Conservation (phyloP, 176 grass and related monocot genomes). For the Paspalum notatum region DNA sequence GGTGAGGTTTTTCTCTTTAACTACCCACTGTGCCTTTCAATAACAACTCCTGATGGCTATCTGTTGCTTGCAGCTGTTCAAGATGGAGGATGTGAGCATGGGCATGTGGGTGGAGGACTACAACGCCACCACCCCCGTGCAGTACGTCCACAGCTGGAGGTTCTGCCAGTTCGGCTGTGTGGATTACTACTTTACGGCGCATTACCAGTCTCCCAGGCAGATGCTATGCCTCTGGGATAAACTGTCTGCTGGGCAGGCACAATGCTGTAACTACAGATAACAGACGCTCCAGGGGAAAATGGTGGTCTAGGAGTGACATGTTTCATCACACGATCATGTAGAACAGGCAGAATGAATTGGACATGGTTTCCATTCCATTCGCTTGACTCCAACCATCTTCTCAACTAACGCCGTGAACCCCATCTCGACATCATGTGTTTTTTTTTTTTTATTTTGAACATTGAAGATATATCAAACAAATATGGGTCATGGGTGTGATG, state of each 20-base stretch:
- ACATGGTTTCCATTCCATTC: neutral
- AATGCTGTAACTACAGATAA: constrained; percentile 87
- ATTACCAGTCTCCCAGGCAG: constrained; percentile 94
- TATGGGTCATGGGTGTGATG: neutral
- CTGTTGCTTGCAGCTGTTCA: constrained; percentile 66
- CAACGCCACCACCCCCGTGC: constrained; percentile 53
- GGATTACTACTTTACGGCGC: constrained; percentile 74
- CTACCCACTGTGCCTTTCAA: neutral
- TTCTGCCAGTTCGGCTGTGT: constrained; percentile 90
- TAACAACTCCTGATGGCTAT: neutral
- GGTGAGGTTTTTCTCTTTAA: constrained; percentile 42
- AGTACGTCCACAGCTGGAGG: constrained; percentile 87
- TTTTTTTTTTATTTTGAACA: neutral
- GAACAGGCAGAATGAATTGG: neutral
- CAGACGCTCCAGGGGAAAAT: neutral
- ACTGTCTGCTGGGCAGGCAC: constrained; percentile 49
- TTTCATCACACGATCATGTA: neutral
- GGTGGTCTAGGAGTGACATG: neutral
- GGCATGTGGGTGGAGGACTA: constrained; percentile 96
- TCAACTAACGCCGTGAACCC: neutral
- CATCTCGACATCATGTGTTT: neutral
- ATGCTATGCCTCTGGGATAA: constrained; percentile 87
- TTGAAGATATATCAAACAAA: neutral
- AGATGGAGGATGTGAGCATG: constrained; percentile 99
- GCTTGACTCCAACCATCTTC: neutral